Evolutionary conservation across 2,329 filamentous ascomycete species (phyloP).

Genomic region (Cadophora gregata): DNA sequence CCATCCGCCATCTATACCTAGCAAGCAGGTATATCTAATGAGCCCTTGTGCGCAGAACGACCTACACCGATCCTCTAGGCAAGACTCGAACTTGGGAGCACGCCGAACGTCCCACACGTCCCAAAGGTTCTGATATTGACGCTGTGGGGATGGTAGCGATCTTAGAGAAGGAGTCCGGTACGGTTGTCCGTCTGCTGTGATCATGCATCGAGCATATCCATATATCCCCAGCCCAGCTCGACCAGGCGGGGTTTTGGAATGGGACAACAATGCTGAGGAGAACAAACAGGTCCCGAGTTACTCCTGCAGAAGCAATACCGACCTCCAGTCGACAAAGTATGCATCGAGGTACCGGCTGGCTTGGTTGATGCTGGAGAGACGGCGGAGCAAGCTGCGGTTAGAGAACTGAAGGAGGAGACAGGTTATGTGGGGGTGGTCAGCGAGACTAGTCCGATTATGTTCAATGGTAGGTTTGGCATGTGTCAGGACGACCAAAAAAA

Average conservation of each 20-base stretch:
- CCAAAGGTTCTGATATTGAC: conserved; percentile 66
- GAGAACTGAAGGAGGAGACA: conserved; percentile 71
- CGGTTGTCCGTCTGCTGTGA: background rate
- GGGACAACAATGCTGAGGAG: background rate
- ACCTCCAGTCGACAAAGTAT: conserved; percentile 63
- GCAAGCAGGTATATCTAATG: conserved; percentile 6
- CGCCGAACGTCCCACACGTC: conserved; percentile 72
- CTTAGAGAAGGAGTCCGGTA: conserved; percentile 59
- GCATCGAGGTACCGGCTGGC: conserved; percentile 70
- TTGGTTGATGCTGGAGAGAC: conserved; percentile 67
- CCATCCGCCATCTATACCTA: background rate
- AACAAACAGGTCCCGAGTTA: conserved; percentile 52
- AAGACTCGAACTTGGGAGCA: conserved; percentile 71
- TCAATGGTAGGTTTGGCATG: conserved; percentile 53
- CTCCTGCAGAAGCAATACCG: conserved; percentile 72
- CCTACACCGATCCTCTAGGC: conserved; percentile 68
- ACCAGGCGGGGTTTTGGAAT: background rate
- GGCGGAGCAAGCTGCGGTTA: conserved; percentile 64
- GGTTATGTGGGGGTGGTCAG: conserved; percentile 64
- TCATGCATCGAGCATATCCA: background rate
- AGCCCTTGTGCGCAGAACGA: conserved; percentile 52
- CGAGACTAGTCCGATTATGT: conserved; percentile 69
- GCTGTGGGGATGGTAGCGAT: conserved; percentile 77
- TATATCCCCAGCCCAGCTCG: background rate
- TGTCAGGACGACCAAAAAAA: background rate